A percentile compares a stretch with the other conserved stretches of the same genome.
Evolutionary conservation across 75 land plant species (phyloP).

Genomic region (Selaginella tamariscina): DNA sequence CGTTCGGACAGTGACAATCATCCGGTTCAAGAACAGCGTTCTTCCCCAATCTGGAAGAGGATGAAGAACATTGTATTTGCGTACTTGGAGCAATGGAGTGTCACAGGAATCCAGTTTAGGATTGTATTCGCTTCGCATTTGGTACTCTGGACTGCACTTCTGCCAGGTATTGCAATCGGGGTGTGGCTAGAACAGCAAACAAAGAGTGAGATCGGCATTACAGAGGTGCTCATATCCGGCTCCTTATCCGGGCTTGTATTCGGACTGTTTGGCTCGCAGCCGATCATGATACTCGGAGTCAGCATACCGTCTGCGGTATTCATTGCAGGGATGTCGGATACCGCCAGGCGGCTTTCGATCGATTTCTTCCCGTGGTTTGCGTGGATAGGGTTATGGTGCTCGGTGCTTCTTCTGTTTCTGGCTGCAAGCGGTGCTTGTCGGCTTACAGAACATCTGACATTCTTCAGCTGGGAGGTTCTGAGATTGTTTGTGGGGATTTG

Average conservation of each 20-base stretch:
- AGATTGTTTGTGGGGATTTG: constrained; percentile 15
- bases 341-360: constrained; percentile 17
- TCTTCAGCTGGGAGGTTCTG: constrained; percentile 24
- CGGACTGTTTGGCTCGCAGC: constrained; percentile 18
- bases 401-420: constrained; percentile 17
- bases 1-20: background rate
- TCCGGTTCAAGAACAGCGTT: background rate
- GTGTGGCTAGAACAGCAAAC: constrained; percentile 22
- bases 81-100: background rate
- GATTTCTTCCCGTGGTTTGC: constrained; percentile 27
- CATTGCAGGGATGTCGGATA: constrained; percentile 9
- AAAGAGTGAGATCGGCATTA: constrained; percentile 11
- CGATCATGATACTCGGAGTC: constrained; percentile 20
- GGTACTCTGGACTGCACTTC: background rate
- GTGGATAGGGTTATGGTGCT: constrained; percentile 21
- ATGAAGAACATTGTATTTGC: background rate
- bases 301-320: constrained; percentile 20
- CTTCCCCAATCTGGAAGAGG: background rate
- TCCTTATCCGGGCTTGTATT: constrained; percentile 14
- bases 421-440: constrained; percentile 18
- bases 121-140: background rate
- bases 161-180: constrained; percentile 14
- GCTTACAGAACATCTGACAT: constrained; percentile 12
- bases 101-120: background rate
- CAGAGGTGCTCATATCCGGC: constrained; percentile 15